These are phyloP conservation scores for Stellera chamaejasme DNA, from an alignment of 345 rosid species.

Conservation along the genomic window DNA sequence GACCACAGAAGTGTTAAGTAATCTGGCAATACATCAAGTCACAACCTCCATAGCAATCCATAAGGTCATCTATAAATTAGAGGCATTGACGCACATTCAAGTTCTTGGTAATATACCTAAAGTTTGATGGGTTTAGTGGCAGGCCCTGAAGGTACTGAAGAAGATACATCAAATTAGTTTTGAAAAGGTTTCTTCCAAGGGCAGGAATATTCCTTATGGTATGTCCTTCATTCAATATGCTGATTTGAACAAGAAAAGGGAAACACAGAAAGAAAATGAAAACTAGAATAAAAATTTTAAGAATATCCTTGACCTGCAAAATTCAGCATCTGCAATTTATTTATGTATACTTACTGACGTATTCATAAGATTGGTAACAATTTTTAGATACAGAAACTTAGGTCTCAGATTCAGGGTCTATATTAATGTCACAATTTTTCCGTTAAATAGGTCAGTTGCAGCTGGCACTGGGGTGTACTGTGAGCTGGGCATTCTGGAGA, in stretches of 20 bases:
- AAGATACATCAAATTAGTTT: slow-evolving; percentile 47
- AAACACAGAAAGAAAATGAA: too few species aligned
- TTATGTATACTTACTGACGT: background rate
- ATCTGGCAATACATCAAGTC: background rate
- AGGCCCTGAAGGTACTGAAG: slow-evolving; percentile 77
- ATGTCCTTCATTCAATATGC: slow-evolving; percentile 34
- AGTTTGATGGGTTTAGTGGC: slow-evolving; percentile 63
- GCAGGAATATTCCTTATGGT: slow-evolving; percentile 47
- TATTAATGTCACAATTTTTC: slow-evolving; percentile 35
- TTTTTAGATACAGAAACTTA: slow-evolving; percentile 15
- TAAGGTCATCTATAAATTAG: slow-evolving; percentile 15
- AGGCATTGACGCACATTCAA: slow-evolving; percentile 9
- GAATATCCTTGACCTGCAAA: slow-evolving; percentile 12
- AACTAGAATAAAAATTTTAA: too few species aligned
- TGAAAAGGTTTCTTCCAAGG: slow-evolving; percentile 34
- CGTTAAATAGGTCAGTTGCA: slow-evolving; percentile 45
- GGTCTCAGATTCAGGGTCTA: slow-evolving; percentile 17
- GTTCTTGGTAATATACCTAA: slow-evolving; percentile 29
- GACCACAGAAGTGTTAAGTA: background rate
- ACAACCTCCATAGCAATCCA: slow-evolving; percentile 7
- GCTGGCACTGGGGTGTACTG: slow-evolving; percentile 37
- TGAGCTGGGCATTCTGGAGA: slow-evolving; percentile 27
- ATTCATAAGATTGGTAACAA: slow-evolving; percentile 7
- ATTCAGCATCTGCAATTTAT: too few species aligned
- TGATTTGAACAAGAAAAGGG: too few species aligned